Percentiles rank a stretch among this genome's conserved stretches.
These are phyloP conservation scores for Phytophthora hibernalis DNA, from an alignment of 352 stramenopile species.

Conservation along the genomic window DNA sequence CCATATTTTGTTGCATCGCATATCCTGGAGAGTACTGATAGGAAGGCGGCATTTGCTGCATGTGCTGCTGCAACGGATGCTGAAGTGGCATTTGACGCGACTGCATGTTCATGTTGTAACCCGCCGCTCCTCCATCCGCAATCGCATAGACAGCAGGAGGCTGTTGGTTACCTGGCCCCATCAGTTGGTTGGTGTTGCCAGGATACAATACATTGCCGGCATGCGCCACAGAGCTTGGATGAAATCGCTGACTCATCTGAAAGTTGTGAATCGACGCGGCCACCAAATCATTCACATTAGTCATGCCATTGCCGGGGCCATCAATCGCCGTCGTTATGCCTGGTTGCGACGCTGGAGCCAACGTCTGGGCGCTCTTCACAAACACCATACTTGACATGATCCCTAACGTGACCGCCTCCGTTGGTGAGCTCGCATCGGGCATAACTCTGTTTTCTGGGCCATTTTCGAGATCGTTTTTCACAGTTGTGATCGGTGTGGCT, in stretches of 20 bases:
- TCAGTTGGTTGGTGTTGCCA: slow-evolving; percentile 37
- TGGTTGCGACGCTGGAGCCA: slow-evolving; percentile 28
- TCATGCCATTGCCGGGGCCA: slow-evolving; percentile 41
- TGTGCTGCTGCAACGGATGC: slow-evolving; percentile 24
- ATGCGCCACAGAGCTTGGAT: slow-evolving; percentile 35
- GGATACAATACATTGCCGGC: slow-evolving; percentile 37
- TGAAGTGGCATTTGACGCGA: slow-evolving; percentile 32
- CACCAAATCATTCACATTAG: slow-evolving; percentile 71
- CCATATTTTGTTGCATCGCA: slow-evolving; percentile 52
- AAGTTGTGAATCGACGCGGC: slow-evolving; percentile 81
- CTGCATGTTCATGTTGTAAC: slow-evolving; percentile 51
- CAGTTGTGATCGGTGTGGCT: not conserved
- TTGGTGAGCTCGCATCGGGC: slow-evolving; percentile 8
- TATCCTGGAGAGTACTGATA: slow-evolving; percentile 56
- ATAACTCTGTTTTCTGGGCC: slow-evolving; percentile 28
- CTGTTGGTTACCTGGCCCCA: slow-evolving; percentile 31
- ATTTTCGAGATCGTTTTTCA: slow-evolving; percentile 36
- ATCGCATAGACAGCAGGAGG: slow-evolving; percentile 51
- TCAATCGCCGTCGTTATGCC: slow-evolving; percentile 31
- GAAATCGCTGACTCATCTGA: slow-evolving; percentile 70
- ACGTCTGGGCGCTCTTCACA: slow-evolving; percentile 34
- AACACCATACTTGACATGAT: slow-evolving; percentile 33
- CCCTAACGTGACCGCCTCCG: slow-evolving; percentile 5
- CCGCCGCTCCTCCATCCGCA: slow-evolving; percentile 36
- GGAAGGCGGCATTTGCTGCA: slow-evolving; percentile 26